Conservation (phyloP, 1,284 basidiomycete species). For the Spongispora temasekensis region DNA sequence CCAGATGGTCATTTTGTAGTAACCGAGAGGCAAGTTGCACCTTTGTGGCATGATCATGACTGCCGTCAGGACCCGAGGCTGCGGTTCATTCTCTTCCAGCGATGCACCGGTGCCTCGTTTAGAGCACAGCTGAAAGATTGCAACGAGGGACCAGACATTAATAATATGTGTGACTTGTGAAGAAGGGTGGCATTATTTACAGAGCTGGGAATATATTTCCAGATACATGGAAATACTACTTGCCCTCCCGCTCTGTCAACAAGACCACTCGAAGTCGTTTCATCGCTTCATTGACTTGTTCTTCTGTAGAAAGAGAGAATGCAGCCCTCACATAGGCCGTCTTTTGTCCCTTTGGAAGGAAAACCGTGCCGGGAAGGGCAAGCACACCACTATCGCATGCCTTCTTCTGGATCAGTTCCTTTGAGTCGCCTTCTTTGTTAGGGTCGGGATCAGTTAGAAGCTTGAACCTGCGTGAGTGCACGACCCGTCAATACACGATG, state of each 20-base stretch:
- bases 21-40: slow-evolving; percentile 9
- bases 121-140: no score
- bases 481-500: slow-evolving; percentile 16
- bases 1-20: slow-evolving; percentile 1
- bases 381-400: slow-evolving; percentile 84
- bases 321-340: slow-evolving; percentile 78
- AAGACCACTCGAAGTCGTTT: slow-evolving; percentile 67
- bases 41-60: no score
- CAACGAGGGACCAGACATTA: no score
- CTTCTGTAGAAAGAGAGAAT: slow-evolving; percentile 75
- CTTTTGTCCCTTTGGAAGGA: slow-evolving; percentile 69
- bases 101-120: no score
- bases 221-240: slow-evolving; percentile 8
- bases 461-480: slow-evolving; percentile 57
- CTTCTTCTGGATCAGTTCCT: slow-evolving; percentile 73
- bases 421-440: slow-evolving; percentile 69
- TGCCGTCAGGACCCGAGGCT: no score
- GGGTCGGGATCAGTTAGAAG: slow-evolving; percentile 46
- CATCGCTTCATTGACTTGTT: slow-evolving; percentile 76
- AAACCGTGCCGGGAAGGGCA: slow-evolving; percentile 82
- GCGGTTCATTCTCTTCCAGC: no score
- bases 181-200: no score
- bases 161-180: no score
- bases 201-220: no score
- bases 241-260: slow-evolving; percentile 42